Percentiles rank a stretch among this genome's conserved stretches.
phyloP scores from a whole-genome alignment of 805 yeast genomes.

The Candida silvicultrix region DNA sequence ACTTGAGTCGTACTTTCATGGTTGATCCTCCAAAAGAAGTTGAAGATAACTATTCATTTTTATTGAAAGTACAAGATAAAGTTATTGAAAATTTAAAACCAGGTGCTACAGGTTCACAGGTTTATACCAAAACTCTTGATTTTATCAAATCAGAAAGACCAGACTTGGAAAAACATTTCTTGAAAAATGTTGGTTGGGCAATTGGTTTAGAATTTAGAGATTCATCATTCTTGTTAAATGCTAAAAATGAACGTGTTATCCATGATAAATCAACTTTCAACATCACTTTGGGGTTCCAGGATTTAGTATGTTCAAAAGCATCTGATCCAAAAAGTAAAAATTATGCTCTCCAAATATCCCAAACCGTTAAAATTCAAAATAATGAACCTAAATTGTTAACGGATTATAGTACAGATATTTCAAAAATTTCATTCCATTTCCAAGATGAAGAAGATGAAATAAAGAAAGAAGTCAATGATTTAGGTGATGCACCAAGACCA shows the following conservation, averaged over 20 bases:
- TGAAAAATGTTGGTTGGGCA: slow-evolving; percentile 81
- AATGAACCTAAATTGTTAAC: slow-evolving; percentile 64
- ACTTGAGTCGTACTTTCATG: slow-evolving; percentile 79
- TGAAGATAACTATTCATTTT: slow-evolving; percentile 72
- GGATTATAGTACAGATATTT: slow-evolving; percentile 60
- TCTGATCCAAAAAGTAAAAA: slow-evolving; percentile 44
- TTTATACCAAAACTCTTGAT: slow-evolving; percentile 58
- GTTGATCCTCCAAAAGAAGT: slow-evolving; percentile 82
- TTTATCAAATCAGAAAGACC: slow-evolving; percentile 59
- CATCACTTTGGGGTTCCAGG: slow-evolving; percentile 70
- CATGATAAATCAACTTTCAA: slow-evolving; percentile 71
- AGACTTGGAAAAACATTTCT: slow-evolving; percentile 54
- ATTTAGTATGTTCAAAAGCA: slow-evolving; percentile 41
- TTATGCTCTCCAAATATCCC: slow-evolving; percentile 72
- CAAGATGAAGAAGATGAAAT: slow-evolving; percentile 49
- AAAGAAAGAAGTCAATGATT: slow-evolving; percentile 32
- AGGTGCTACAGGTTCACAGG: slow-evolving; percentile 56
- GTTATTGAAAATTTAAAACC: slow-evolving; percentile 55
- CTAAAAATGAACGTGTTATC: slow-evolving; percentile 62
- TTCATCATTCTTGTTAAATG: slow-evolving; percentile 62
- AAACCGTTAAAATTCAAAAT: slow-evolving; percentile 64
- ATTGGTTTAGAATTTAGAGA: slow-evolving; percentile 90
- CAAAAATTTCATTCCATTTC: slow-evolving; percentile 79
- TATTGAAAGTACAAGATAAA: slow-evolving; percentile 62
- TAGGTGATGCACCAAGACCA: slow-evolving; percentile 27